Evolutionary conservation across 2,329 filamentous ascomycete genomes (phyloP).

Genomic region (Furcasterigmium furcatum): DNA sequence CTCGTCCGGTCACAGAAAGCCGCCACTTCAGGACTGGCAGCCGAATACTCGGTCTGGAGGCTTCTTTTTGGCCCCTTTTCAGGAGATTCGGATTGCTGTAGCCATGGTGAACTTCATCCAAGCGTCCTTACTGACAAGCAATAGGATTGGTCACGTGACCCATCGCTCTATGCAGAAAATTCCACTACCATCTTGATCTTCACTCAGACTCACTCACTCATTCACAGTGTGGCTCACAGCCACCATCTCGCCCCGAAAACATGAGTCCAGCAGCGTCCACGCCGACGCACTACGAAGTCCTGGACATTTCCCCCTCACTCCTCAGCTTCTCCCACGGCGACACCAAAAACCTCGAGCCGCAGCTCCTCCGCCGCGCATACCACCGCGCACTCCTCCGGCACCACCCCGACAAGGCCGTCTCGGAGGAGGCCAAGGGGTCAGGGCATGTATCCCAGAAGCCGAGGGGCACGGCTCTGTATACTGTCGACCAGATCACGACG

Average conservation of each 20-base stretch:
- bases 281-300: constrained; percentile 58
- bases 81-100: no score
- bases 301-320: constrained; percentile 48
- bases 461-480: constrained; percentile 27
- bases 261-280: constrained; percentile 8
- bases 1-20: no score
- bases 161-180: not conserved
- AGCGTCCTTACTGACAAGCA: not conserved
- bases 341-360: constrained; percentile 6
- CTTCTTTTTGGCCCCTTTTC: no score
- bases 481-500: constrained; percentile 61
- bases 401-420: constrained; percentile 58
- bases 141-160: not conserved
- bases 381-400: constrained; percentile 61
- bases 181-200: not conserved
- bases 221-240: no score
- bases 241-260: no score
- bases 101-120: no score
- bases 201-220: constrained; percentile 4
- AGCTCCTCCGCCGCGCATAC: constrained; percentile 60
- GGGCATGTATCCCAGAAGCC: constrained; percentile 5
- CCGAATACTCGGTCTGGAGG: no score
- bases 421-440: not conserved
- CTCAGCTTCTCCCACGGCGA: constrained; percentile 24
- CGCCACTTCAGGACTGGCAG: no score